These are phyloP conservation scores for Hypoxylon sp. DNA, from an alignment of 2,329 filamentous ascomycete genomes.

Conservation along the genomic window DNA sequence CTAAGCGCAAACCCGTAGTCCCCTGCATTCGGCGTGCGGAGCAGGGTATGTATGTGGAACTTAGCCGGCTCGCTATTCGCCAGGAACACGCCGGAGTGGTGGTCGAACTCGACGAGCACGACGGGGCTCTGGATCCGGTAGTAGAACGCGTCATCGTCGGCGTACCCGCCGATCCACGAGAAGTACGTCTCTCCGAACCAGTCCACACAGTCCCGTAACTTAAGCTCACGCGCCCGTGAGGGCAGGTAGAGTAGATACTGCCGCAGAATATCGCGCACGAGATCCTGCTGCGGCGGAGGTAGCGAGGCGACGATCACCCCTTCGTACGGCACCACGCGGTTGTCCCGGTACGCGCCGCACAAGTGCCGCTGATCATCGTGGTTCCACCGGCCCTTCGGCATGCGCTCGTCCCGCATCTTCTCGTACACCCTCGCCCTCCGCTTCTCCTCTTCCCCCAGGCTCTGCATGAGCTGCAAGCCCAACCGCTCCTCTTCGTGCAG, in stretches of 20 bases:
- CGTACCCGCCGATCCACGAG: slow-evolving; percentile 81
- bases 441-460: slow-evolving; percentile 64
- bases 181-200: slow-evolving; percentile 82
- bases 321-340: slow-evolving; percentile 81
- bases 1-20: slow-evolving; percentile 77
- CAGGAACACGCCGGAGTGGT: slow-evolving; percentile 84
- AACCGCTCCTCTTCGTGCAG: slow-evolving; percentile 74
- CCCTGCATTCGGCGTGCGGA: slow-evolving; percentile 80
- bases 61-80: slow-evolving; percentile 80
- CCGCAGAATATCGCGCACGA: slow-evolving; percentile 71
- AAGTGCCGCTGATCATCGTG: slow-evolving; percentile 84
- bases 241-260: slow-evolving; percentile 81
- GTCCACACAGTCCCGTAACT: slow-evolving; percentile 67
- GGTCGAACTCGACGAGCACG: slow-evolving; percentile 82
- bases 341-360: slow-evolving; percentile 84
- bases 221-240: slow-evolving; percentile 64
- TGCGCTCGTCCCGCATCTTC: slow-evolving; percentile 72
- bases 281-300: slow-evolving; percentile 62
- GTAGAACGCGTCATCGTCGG: slow-evolving; percentile 79
- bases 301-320: slow-evolving; percentile 71
- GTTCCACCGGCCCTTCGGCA: slow-evolving; percentile 81
- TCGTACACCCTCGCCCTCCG: slow-evolving; percentile 69
- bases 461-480: slow-evolving; percentile 79
- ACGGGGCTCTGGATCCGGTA: slow-evolving; percentile 84
- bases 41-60: slow-evolving; percentile 83